Conservation (phyloP, 805 yeast species). For the Yueomyces sp. region DNA sequence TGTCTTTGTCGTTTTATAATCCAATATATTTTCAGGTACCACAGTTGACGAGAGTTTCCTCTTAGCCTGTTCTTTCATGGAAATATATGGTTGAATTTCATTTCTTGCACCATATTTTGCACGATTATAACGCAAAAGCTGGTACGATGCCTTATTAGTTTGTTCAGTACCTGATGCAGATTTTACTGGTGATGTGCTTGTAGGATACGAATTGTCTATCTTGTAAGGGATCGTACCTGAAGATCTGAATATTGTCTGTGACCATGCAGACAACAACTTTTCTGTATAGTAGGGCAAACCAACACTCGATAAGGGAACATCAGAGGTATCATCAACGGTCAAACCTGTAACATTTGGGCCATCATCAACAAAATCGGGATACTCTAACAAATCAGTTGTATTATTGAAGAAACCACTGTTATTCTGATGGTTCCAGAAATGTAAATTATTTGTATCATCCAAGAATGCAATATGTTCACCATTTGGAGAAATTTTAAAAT, state of each 20-base stretch:
- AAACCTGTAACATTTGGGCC: constrained; percentile 12
- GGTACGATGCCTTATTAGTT: constrained; percentile 8
- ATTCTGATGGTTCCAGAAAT: constrained; percentile 17
- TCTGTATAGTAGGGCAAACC: constrained; percentile 85
- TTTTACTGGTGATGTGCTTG: background rate
- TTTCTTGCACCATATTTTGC: constrained; percentile 47
- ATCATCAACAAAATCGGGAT: constrained; percentile 35
- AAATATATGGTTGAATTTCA: constrained; percentile 29
- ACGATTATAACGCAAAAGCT: constrained; percentile 40
- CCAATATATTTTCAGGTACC: constrained; percentile 9
- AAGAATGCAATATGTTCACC: constrained; percentile 69
- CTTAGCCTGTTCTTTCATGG: constrained; percentile 22
- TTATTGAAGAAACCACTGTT: constrained; percentile 15
- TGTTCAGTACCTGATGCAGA: background rate
- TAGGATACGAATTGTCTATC: background rate
- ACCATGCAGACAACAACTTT: constrained; percentile 70
- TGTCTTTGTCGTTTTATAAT: constrained; percentile 16
- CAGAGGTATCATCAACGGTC: constrained; percentile 28
- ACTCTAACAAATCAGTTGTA: constrained; percentile 34
- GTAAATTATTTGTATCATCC: constrained; percentile 45
- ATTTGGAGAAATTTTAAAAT: constrained; percentile 28
- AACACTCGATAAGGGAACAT: constrained; percentile 48
- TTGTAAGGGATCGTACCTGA: constrained; percentile 41
- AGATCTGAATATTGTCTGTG: constrained; percentile 46
- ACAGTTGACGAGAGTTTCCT: constrained; percentile 4